A percentile compares a stretch with the other conserved stretches of the same genome.
Evolutionary conservation across 441 rosid species (phyloP).

Genomic region (Euphorbia celastroides): DNA sequence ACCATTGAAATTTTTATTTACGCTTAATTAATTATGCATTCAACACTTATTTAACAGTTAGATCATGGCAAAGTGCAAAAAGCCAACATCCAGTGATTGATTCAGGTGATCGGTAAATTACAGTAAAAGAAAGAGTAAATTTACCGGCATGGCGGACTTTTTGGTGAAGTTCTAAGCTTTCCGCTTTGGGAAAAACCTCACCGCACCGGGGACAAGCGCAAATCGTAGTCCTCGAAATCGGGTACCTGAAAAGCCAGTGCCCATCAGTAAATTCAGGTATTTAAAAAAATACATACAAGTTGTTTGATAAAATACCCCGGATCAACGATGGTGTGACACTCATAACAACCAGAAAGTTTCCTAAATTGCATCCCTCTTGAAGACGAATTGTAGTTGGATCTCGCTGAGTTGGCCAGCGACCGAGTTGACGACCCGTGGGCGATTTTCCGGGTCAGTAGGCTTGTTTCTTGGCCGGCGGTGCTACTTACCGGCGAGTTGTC

Average conservation of each 20-base stretch:
- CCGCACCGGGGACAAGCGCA: slow-evolving; percentile 79
- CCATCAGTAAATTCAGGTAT: too few relatives aligned
- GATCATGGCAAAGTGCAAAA: too few relatives aligned
- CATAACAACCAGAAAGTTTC: slow-evolving; percentile 95
- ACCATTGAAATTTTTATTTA: too few relatives aligned
- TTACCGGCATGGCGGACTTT: slow-evolving; percentile 97
- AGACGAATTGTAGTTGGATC: slow-evolving; percentile 44
- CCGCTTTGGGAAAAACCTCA: slow-evolving; percentile 84
- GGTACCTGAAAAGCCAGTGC: slow-evolving; percentile 39
- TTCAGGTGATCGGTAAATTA: not conserved
- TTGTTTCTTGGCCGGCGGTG: slow-evolving; percentile 56
- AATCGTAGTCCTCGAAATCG: slow-evolving; percentile 57
- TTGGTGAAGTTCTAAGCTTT: slow-evolving; percentile 94
- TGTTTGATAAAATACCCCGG: slow-evolving; percentile 40
- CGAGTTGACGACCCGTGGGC: slow-evolving; percentile 35
- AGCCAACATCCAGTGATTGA: not conserved
- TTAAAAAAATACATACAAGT: too few relatives aligned
- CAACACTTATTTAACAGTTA: too few relatives aligned
- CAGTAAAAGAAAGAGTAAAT: not conserved
- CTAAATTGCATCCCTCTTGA: slow-evolving; percentile 86
- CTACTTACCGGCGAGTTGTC: slow-evolving; percentile 85
- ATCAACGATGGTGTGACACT: slow-evolving; percentile 89
- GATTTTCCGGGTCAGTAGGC: slow-evolving; percentile 48
- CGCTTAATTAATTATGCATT: too few relatives aligned
- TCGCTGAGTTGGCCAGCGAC: slow-evolving; percentile 44